Conservation (phyloP, 2,329 filamentous ascomycete genomes). For the Hypoxylon sp. region DNA sequence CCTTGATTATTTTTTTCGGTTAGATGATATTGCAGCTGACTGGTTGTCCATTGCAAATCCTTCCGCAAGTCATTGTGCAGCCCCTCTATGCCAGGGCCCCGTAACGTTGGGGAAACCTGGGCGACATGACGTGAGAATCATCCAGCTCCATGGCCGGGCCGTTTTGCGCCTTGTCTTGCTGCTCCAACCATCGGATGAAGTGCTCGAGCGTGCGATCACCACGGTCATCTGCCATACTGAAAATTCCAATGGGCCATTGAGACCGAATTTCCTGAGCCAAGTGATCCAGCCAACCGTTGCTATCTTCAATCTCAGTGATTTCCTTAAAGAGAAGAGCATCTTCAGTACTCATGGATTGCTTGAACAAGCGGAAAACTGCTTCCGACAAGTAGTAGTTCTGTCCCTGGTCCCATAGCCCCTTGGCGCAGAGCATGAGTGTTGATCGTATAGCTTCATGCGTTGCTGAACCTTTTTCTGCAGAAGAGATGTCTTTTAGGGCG, state of each 20-base stretch:
- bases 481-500: conserved; percentile 36
- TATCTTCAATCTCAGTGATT: conserved; percentile 35
- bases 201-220: conserved; percentile 39
- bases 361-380: conserved; percentile 44
- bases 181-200: conserved; percentile 44
- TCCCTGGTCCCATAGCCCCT: conserved; percentile 50
- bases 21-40: conserved; percentile 4
- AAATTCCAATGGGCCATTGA: conserved; percentile 48
- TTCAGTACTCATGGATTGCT: conserved; percentile 38
- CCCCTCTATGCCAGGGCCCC: conserved; percentile 2
- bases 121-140: not conserved
- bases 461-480: conserved; percentile 21
- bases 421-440: conserved; percentile 50
- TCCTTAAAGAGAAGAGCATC: conserved; percentile 41
- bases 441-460: conserved; percentile 42
- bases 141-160: conserved; percentile 13
- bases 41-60: conserved; percentile 1
- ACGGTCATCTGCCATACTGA: conserved; percentile 39
- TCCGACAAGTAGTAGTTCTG: conserved; percentile 48
- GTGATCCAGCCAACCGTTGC: conserved; percentile 28
- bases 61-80: not conserved
- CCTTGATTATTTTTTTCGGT: not conserved
- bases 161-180: conserved; percentile 20
- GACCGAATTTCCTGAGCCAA: conserved; percentile 47
- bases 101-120: conserved; percentile 22